phyloP scores from a whole-genome alignment of 2,329 filamentous ascomycete species.

The Aspergillus amoenus region DNA sequence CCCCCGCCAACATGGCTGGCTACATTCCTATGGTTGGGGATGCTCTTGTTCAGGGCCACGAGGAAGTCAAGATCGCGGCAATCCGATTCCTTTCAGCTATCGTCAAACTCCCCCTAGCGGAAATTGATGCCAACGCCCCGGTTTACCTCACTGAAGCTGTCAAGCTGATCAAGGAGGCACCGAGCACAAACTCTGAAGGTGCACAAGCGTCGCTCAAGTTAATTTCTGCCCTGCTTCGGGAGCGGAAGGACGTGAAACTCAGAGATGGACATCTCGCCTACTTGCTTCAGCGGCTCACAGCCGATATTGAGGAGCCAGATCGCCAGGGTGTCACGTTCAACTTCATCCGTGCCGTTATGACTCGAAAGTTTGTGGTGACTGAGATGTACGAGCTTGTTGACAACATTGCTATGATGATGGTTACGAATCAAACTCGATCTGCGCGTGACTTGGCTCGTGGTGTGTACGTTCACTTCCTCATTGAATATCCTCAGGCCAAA shows the following conservation, averaged over 20 bases:
- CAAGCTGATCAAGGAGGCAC: conserved; percentile 72
- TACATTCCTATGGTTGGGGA: conserved; percentile 91
- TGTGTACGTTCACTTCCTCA: conserved; percentile 89
- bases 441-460: conserved; percentile 85
- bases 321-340: conserved; percentile 92
- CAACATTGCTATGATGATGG: conserved; percentile 86
- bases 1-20: conserved; percentile 73
- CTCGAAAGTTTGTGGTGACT: conserved; percentile 79
- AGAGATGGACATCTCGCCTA: conserved; percentile 81
- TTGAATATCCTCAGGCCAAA: conserved; percentile 91
- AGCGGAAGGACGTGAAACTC: conserved; percentile 71
- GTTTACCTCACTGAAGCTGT: conserved; percentile 84
- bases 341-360: conserved; percentile 84
- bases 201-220: conserved; percentile 88
- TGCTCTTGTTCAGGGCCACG: conserved; percentile 76
- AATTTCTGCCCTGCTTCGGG: conserved; percentile 78
- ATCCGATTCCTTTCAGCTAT: conserved; percentile 83
- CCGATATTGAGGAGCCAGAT: conserved; percentile 89
- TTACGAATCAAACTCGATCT: conserved; percentile 87
- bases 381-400: conserved; percentile 90
- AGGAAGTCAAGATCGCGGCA: conserved; percentile 87
- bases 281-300: conserved; percentile 75
- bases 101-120: conserved; percentile 74
- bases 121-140: conserved; percentile 68
- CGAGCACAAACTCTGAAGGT: conserved; percentile 77